Percentiles rank a stretch among this genome's conserved stretches.
phyloP scores from a whole-genome alignment of 2,329 filamentous ascomycete genomes.

The Aureobasidium sp. region DNA sequence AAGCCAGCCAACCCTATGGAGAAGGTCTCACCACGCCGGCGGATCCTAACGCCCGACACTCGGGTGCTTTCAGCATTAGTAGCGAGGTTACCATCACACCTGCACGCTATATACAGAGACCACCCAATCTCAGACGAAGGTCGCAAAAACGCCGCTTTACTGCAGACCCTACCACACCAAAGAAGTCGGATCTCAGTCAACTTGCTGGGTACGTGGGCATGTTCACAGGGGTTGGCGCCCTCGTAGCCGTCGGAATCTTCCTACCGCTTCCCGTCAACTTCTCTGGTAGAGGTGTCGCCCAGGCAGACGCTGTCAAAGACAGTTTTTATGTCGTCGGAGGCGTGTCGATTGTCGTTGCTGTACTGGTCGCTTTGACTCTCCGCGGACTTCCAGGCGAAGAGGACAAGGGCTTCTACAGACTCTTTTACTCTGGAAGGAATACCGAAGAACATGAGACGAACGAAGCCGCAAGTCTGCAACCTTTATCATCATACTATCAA shows the following conservation, averaged over 20 bases:
- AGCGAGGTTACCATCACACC: slow-evolving; percentile 72
- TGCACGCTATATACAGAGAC: slow-evolving; percentile 34
- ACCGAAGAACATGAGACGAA: slow-evolving; percentile 18
- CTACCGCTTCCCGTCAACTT: slow-evolving; percentile 81
- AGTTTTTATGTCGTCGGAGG: slow-evolving; percentile 82
- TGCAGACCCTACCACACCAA: not conserved
- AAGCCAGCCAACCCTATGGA: slow-evolving; percentile 21
- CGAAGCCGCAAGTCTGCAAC: slow-evolving; percentile 25
- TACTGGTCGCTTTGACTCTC: slow-evolving; percentile 73
- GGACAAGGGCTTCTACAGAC: slow-evolving; percentile 58
- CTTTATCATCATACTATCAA: slow-evolving; percentile 49
- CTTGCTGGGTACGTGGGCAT: slow-evolving; percentile 86
- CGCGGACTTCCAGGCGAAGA: slow-evolving; percentile 64
- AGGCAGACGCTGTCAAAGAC: slow-evolving; percentile 66
- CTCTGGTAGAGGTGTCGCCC: slow-evolving; percentile 62
- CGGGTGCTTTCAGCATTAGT: slow-evolving; percentile 60
- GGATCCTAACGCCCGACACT: slow-evolving; percentile 43
- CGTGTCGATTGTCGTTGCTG: slow-evolving; percentile 64
- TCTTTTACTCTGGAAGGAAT: slow-evolving; percentile 27
- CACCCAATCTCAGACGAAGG: slow-evolving; percentile 2
- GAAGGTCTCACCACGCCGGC: slow-evolving; percentile 25
- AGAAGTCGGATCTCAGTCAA: slow-evolving; percentile 28
- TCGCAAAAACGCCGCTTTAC: slow-evolving; percentile 4
- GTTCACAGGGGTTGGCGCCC: slow-evolving; percentile 85
- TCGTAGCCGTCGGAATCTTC: slow-evolving; percentile 75